These are phyloP conservation scores for Coemansia guatemalensis DNA, from an alignment of 192 early-diverging fungal genomes.

Conservation along the genomic window DNA sequence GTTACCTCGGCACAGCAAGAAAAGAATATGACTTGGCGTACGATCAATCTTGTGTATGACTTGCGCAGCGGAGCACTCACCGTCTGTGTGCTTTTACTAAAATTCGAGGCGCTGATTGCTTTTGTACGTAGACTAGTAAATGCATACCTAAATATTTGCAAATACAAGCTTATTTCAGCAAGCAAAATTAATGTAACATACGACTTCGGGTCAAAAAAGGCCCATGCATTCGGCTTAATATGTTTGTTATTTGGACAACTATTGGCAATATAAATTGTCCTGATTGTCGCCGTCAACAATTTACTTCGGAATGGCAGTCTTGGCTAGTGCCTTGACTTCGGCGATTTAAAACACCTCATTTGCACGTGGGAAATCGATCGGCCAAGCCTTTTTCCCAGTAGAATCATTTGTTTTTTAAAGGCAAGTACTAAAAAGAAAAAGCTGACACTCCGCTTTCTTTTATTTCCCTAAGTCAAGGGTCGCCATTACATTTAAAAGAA, in stretches of 20 bases:
- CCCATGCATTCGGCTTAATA: background rate
- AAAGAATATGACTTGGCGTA: background rate
- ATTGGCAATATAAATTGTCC: background rate
- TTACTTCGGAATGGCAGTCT: background rate
- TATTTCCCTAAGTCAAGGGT: background rate
- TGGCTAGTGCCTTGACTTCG: background rate
- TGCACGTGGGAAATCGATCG: background rate
- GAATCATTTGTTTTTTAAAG: background rate
- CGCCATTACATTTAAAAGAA: background rate
- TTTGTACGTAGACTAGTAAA: background rate
- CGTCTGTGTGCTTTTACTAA: background rate
- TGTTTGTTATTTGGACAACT: background rate
- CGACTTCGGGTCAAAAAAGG: background rate
- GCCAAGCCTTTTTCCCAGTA: background rate
- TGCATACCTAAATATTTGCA: background rate
- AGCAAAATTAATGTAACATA: background rate
- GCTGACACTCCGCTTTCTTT: background rate
- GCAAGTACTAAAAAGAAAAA: background rate
- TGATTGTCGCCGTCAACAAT: background rate
- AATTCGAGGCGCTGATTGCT: background rate
- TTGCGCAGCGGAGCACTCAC: too few species aligned
- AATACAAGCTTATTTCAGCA: background rate
- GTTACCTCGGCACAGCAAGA: background rate
- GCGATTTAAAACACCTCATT: background rate
- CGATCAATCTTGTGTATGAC: background rate